Evolutionary conservation across 2,329 filamentous ascomycete genomes (phyloP), one percentile per base, ranked within the genome.

Genomic region (Diaporthe sp.): DNA sequence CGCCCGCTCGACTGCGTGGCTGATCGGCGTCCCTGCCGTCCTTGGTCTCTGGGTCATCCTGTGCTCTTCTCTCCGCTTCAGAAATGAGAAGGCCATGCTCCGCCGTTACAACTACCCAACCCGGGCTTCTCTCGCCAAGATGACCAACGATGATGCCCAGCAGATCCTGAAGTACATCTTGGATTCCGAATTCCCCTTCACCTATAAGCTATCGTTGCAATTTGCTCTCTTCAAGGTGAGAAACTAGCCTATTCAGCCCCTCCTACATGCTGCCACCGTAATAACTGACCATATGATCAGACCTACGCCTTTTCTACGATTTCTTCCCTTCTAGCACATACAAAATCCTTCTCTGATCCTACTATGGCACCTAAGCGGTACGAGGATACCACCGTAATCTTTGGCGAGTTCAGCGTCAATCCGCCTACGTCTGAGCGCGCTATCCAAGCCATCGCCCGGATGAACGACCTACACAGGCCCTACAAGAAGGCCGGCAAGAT

Each of bases 81-180:
- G 80, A 44, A 78, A 81, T 42, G 78, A 86, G 72, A 79, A 79
- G 19, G 74, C 77, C 19, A 74, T 83, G 74, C 81, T 79, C n/a
- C 78, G 79, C 57, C 79, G 79, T 42, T 81, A 82, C 76, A 78
- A 79, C 28, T 86, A 81, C 74, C 76, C 81, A 6, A 80, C 84
- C 76, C 84, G 85, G 17, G 77, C 77, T 12, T 85, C 85, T 6
- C 73, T 87, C 12, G 79, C 82, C 13, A 77, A 78, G 69, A 87
- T 87, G 86, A 86, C 84, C 22, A 82, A 84, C 57, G 77, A 82
- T 76, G 84, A 89, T 69, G 87, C 88, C 8, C 86, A 87, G 74
- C 81, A 83, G 73, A 86, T 89, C 76, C 79, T 87, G 22, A 81
- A 83, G 75, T 80, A 81, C 46, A 75, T 85, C 9, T 75, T 79